phyloP scores from a whole-genome alignment of 2,329 filamentous ascomycete genomes.

The Ophiostoma piceae region DNA sequence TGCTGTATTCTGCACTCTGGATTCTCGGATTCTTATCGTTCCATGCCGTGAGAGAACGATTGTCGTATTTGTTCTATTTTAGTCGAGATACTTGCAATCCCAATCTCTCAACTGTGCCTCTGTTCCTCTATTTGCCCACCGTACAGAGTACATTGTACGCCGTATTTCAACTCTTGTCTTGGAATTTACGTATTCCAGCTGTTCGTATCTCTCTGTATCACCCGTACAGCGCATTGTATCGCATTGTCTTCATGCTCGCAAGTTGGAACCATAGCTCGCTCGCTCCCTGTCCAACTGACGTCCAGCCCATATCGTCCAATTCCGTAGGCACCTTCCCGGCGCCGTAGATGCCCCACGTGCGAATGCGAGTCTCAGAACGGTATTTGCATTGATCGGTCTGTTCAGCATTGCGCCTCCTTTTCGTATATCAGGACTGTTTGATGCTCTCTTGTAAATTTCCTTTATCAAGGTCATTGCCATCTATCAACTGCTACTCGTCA shows the following conservation, averaged over 20 bases:
- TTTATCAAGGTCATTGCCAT: neutral
- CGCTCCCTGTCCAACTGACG: neutral
- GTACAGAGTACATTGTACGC: too few species aligned
- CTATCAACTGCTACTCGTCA: neutral
- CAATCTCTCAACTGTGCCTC: neutral
- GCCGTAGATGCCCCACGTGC: slow-evolving; percentile 6
- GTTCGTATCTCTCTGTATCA: neutral
- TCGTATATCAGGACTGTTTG: neutral
- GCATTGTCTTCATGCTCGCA: neutral
- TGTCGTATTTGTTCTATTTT: neutral
- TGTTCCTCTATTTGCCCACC: neutral
- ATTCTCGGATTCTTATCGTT: neutral
- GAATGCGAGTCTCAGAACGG: slow-evolving; percentile 2
- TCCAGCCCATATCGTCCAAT: neutral
- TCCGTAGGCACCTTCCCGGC: neutral
- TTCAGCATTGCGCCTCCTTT: neutral
- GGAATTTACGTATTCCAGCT: too few species aligned
- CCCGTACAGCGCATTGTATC: neutral
- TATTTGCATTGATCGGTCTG: slow-evolving; percentile 2
- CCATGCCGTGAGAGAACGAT: neutral
- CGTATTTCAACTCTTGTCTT: neutral
- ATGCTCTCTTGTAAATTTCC: neutral
- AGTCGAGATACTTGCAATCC: neutral
- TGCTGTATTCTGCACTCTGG: neutral
- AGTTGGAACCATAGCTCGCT: neutral